phyloP scores from a whole-genome alignment of 75 land plant genomes.

The Ceratopteris richardii region DNA sequence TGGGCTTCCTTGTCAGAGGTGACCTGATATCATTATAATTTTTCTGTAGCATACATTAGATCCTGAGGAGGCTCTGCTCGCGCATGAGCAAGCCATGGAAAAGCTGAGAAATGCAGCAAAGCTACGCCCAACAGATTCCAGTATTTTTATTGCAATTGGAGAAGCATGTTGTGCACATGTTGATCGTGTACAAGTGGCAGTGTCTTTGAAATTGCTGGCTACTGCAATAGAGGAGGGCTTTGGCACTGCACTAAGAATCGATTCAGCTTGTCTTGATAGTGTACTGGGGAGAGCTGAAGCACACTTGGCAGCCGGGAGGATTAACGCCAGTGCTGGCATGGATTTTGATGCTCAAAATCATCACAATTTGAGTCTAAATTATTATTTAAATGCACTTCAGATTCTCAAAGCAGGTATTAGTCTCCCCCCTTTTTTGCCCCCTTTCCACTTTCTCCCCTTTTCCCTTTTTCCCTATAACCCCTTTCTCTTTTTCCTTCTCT shows the following conservation, averaged over 20 bases:
- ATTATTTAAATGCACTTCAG: constrained; percentile 14
- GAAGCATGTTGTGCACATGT: constrained; percentile 18
- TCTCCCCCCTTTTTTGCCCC: too few species aligned
- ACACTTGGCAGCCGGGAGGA: constrained; percentile 20
- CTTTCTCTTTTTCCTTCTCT: not conserved
- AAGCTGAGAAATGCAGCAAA: constrained; percentile 27
- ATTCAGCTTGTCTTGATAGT: constrained; percentile 26
- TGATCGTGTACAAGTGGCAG: constrained; percentile 10
- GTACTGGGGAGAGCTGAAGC: constrained; percentile 33
- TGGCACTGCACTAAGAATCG: constrained; percentile 30
- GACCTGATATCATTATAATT: too few species aligned
- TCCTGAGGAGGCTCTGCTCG: constrained; percentile 15
- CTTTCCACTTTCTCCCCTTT: not conserved
- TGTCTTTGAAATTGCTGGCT: constrained; percentile 17
- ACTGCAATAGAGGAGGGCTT: constrained; percentile 26
- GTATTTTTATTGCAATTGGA: constrained; percentile 29
- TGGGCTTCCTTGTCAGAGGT: too few species aligned
- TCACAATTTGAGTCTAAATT: constrained; percentile 16
- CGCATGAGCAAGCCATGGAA: constrained; percentile 20
- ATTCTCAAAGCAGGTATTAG: constrained; percentile 18
- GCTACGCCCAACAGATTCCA: constrained; percentile 24
- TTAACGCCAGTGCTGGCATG: constrained; percentile 1
- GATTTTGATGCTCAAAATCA: constrained; percentile 11
- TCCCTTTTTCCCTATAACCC: not conserved
- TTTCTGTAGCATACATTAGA: constrained; percentile 24